Percentiles rank a stretch among this genome's conserved stretches.
Conservation (phyloP, 768 basidiomycete genomes). For the Trametes cubensis region DNA sequence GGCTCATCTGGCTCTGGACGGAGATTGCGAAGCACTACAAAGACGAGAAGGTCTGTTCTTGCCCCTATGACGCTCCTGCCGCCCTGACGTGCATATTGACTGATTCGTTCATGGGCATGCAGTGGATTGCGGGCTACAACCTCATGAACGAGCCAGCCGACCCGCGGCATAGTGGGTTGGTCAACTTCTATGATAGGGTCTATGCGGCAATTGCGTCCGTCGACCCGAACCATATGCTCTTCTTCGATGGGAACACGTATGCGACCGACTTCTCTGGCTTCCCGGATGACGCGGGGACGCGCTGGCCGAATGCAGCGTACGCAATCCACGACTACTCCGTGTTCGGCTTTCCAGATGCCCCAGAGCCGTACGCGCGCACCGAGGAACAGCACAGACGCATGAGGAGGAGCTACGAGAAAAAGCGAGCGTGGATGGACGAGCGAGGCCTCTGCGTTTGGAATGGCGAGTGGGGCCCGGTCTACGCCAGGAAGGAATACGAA, state of each 20-base stretch:
- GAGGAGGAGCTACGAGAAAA: slow-evolving; percentile 66
- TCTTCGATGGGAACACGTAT: slow-evolving; percentile 85
- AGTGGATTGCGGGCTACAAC: slow-evolving; percentile 87
- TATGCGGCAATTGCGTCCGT: slow-evolving; percentile 69
- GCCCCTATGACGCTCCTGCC: neutral
- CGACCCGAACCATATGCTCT: slow-evolving; percentile 72
- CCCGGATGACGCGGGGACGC: slow-evolving; percentile 55
- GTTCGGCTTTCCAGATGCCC: slow-evolving; percentile 70
- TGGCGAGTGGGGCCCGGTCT: slow-evolving; percentile 88
- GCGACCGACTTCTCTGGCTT: slow-evolving; percentile 77
- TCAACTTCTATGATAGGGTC: slow-evolving; percentile 68
- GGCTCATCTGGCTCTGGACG: slow-evolving; percentile 75
- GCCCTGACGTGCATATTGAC: neutral
- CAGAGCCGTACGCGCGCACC: slow-evolving; percentile 55
- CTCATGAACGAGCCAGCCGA: slow-evolving; percentile 85
- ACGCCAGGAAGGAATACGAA: slow-evolving; percentile 57
- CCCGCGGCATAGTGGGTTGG: slow-evolving; percentile 60
- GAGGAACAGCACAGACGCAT: slow-evolving; percentile 58
- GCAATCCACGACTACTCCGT: slow-evolving; percentile 80
- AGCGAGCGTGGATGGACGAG: slow-evolving; percentile 77
- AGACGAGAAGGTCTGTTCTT: slow-evolving; percentile 44
- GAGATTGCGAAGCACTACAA: slow-evolving; percentile 76
- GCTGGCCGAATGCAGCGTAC: slow-evolving; percentile 74
- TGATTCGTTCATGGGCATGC: neutral
- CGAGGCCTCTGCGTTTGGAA: slow-evolving; percentile 72